These are phyloP conservation scores for Fomitopsis pulvina DNA, from an alignment of 768 basidiomycete genomes.

Conservation along the genomic window DNA sequence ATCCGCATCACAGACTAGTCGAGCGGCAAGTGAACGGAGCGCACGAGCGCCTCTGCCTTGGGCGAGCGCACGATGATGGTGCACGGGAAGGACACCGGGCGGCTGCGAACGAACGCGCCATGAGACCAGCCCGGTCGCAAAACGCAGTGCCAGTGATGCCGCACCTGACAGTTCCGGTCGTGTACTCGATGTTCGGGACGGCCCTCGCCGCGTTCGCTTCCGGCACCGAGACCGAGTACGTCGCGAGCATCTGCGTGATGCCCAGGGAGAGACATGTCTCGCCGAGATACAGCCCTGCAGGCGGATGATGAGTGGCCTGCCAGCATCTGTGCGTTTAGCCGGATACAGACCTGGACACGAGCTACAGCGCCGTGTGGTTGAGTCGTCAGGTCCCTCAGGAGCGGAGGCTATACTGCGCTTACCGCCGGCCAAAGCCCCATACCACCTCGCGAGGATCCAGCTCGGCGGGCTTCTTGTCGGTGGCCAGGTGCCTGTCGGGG, in stretches of 20 bases:
- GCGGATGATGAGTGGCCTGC: background rate
- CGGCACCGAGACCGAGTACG: conserved; percentile 30
- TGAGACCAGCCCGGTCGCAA: background rate
- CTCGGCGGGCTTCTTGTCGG: conserved; percentile 8
- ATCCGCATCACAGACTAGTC: too few species aligned
- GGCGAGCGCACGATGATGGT: background rate
- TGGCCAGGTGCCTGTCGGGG: conserved; percentile 20
- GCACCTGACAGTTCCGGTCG: conserved; percentile 39
- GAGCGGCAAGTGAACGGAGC: too few species aligned
- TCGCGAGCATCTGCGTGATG: conserved; percentile 19
- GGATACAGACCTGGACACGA: conserved; percentile 23
- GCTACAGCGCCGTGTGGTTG: conserved; percentile 4
- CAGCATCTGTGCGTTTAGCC: background rate
- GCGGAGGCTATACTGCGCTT: conserved; percentile 1
- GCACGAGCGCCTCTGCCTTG: background rate
- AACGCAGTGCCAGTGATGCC: background rate
- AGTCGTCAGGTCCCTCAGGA: background rate
- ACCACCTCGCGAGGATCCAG: conserved; percentile 22
- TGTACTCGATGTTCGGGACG: conserved; percentile 28
- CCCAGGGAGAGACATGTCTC: conserved; percentile 18
- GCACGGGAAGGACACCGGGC: background rate
- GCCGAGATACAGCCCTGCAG: conserved; percentile 12
- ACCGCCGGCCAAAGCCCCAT: conserved; percentile 31
- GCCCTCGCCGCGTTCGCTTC: conserved; percentile 34
- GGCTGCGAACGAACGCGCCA: background rate